Base-by-base conservation (phyloP, 176 grass and related monocot genomes). In the Oryza officinalis region DNA sequence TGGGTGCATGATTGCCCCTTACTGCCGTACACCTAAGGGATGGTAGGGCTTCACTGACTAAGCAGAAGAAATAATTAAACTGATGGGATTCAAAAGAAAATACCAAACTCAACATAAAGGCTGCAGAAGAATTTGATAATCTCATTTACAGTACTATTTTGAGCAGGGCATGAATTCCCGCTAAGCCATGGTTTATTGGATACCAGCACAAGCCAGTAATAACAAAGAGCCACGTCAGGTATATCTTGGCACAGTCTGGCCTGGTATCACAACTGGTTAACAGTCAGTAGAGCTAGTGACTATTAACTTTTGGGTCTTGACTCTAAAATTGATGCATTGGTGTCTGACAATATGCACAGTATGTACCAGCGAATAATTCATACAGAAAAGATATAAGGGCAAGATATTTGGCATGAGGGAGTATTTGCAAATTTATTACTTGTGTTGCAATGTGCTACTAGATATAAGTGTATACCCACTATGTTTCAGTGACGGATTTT, bases 201-300 rank as follows among this genome's bases (percentile, higher is more conserved):
- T 37, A 67, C 8, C 20, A 80, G 44, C 18, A 80, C n/a, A 80
- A 69, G 35, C 63, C 11, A 68, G 3, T 46, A 28, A 79, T 7
- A 63, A 69, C 13, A 27, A 63, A 37, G 26, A 46, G 71, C 52
- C 37, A 78, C 71, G 27, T 61, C 22, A 31, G n/a, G 2, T 23
- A 63, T 64, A 72, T 33, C 27, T 30, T 71, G 22, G 10, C 28
- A 49, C 59, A 73, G 45, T 23, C 27, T 79, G 40, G 40, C 41
- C 75, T 50, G 44, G 10, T 78, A 83, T 17, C 52, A 78, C 45
- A 47, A 63, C 49, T 71, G 50, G 54, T 71, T 78, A 71, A 85
- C 3, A 71, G 67, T 72, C n/a, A 63, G 14, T 33, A 10, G 41
- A 38, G 75, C 5, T 41, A 67, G 84, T 46, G 37, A 18, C 37